Evolutionary conservation across 495 filamentous ascomycete species (phyloP), one percentile per base, ranked within the genome.

Genomic region (Haplographium delicatum): DNA sequence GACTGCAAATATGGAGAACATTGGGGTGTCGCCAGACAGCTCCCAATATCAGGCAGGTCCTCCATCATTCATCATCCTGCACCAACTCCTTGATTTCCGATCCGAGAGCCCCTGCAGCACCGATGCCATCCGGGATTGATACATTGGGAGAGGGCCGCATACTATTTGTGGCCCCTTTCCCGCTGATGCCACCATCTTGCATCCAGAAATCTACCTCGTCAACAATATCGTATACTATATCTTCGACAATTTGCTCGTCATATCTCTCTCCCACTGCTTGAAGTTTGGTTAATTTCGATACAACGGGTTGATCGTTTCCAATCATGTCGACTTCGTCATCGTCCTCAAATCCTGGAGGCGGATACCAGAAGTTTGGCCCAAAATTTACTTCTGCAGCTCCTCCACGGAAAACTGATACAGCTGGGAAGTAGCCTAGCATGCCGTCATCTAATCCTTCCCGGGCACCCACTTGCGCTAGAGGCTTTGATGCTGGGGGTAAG

Each of bases 241-340:
- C 94, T 68, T 99, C 94, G 3, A 85, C 91, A 54, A 97, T 91
- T 70, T 96, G 91, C 64, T 97, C 93, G 59, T 87, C 78, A 66
- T 89, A 97, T 9, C 93, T 76, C 49, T 95, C 90, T 5, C 80
- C 74, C 19, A 95, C 73, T 1, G 86, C 69, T 26, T 74, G 71
- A 2, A 88, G 42, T 30, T 50, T 53, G 1, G 41, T 22, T 13
- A 38, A n/a, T 30, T 48, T 41, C 11, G 47, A 48, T 22, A 34
- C 27, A 13, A 47, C 6, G 5, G 54, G 33, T 24, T 60, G 57
- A 31, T 55, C 56, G 31, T 31, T 53, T 30, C 64, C 76, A 8
- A 63, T 62, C 77, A 81, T 81, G 7, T 78, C 72, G 1, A 75
- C 69, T 41, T 84, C 72, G 15, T 68, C 65, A 15, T 61, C 54